These are phyloP conservation scores for Crassisporium funariophilum DNA, from an alignment of 768 basidiomycete genomes.

Conservation along the genomic window DNA sequence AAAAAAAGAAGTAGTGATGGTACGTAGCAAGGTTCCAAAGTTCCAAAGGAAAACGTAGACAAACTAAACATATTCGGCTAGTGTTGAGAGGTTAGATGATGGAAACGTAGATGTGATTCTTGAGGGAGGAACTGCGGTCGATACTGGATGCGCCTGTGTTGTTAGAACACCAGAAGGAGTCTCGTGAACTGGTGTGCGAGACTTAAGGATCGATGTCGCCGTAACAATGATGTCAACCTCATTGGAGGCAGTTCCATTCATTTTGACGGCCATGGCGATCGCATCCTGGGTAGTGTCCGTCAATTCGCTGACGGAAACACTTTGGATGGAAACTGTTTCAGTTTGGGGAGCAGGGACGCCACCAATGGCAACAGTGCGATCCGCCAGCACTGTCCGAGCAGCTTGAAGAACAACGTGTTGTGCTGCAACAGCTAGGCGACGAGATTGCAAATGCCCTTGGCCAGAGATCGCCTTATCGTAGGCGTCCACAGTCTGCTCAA, in stretches of 20 bases:
- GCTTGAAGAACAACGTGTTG: conserved; percentile 83
- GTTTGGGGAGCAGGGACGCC: conserved; percentile 38
- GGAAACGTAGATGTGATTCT: conserved; percentile 23
- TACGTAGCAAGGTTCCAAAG: conserved; percentile 25
- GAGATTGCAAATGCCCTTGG: conserved; percentile 50
- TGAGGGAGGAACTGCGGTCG: conserved; percentile 20
- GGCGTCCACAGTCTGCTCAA: conserved; percentile 69
- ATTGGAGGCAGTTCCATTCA: conserved; percentile 69
- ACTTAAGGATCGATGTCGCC: conserved; percentile 54
- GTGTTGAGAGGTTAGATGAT: conserved; percentile 36
- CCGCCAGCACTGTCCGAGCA: conserved; percentile 64
- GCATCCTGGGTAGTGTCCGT: conserved; percentile 61
- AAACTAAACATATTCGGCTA: conserved; percentile 45
- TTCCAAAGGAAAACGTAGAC: conserved; percentile 21
- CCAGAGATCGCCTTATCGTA: conserved; percentile 71
- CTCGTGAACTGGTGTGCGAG: conserved; percentile 35
- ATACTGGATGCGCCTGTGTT: conserved; percentile 14
- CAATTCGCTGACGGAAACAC: conserved; percentile 52
- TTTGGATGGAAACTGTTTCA: conserved; percentile 46
- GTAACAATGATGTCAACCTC: conserved; percentile 83
- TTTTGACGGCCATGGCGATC: conserved; percentile 81
- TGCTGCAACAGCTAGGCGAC: conserved; percentile 72
- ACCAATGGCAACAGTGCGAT: conserved; percentile 44
- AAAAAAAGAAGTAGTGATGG: conserved; percentile 21
- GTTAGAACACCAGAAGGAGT: conserved; percentile 19